Evolutionary conservation across 768 basidiomycete species (phyloP).

Genomic region (Stropharia rugosoannulata): DNA sequence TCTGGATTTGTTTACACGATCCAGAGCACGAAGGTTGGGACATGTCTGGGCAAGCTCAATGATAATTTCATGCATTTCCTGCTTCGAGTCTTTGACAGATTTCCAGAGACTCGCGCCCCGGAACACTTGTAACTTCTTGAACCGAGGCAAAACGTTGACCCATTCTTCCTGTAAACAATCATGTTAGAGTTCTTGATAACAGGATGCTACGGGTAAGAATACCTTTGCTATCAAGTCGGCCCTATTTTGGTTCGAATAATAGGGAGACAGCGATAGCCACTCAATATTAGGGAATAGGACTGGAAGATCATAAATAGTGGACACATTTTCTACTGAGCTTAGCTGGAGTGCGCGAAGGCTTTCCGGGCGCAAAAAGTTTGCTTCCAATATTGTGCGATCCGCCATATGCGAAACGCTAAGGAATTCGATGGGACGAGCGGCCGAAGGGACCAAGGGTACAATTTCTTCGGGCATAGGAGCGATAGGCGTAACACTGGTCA

Average conservation of each 20-base stretch:
- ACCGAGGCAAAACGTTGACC: slow-evolving; percentile 39
- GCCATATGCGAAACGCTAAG: slow-evolving; percentile 32
- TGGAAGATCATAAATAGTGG: slow-evolving; percentile 30
- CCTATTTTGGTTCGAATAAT: slow-evolving; percentile 20
- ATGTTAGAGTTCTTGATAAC: background rate
- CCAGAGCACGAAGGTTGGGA: slow-evolving; percentile 41
- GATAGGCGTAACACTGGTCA: slow-evolving; percentile 18
- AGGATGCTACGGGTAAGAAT: slow-evolving; percentile 3
- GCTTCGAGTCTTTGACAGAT: slow-evolving; percentile 32
- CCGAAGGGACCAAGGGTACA: slow-evolving; percentile 13
- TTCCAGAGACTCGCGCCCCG: slow-evolving; percentile 43
- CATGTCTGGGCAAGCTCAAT: slow-evolving; percentile 36
- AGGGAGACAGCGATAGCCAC: slow-evolving; percentile 37
- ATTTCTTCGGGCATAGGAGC: slow-evolving; percentile 12
- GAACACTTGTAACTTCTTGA: slow-evolving; percentile 42
- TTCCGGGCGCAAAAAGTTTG: slow-evolving; percentile 27
- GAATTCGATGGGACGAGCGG: slow-evolving; percentile 31
- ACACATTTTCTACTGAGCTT: slow-evolving; percentile 26
- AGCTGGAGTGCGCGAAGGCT: slow-evolving; percentile 33
- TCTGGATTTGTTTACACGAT: slow-evolving; percentile 35
- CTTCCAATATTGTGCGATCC: slow-evolving; percentile 25
- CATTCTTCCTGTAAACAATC: slow-evolving; percentile 31
- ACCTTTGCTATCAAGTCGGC: slow-evolving; percentile 27
- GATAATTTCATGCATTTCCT: slow-evolving; percentile 41
- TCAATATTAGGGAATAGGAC: slow-evolving; percentile 37